These are phyloP conservation scores for Nakataea oryzae DNA, from an alignment of 2,329 filamentous ascomycete species.

Conservation along the genomic window DNA sequence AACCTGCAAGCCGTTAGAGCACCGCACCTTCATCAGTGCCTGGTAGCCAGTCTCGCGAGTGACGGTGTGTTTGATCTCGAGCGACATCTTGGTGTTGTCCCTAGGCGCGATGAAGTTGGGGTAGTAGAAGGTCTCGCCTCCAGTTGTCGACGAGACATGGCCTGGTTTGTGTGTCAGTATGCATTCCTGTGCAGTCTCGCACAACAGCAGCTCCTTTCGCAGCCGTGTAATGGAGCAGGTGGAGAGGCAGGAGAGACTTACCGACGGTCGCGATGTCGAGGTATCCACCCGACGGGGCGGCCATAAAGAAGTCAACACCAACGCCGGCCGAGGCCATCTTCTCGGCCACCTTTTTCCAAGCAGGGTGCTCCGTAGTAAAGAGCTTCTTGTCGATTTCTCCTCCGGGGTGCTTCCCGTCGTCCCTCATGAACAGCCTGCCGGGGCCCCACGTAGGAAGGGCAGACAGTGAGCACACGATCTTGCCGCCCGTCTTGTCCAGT, in stretches of 20 bases:
- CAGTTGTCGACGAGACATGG: constrained; percentile 78
- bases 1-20: constrained; percentile 91
- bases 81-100: constrained; percentile 72
- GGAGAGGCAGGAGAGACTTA: constrained; percentile 26
- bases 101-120: constrained; percentile 88
- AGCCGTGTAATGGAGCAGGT: not conserved
- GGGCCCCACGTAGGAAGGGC: constrained; percentile 89
- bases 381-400: constrained; percentile 89
- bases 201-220: not conserved
- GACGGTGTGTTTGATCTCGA: constrained; percentile 78
- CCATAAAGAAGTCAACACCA: constrained; percentile 90
- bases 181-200: not conserved
- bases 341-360: constrained; percentile 75
- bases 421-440: constrained; percentile 72
- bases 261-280: constrained; percentile 88
- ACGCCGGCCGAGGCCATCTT: constrained; percentile 82
- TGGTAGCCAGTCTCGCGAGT: constrained; percentile 90
- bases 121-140: constrained; percentile 93
- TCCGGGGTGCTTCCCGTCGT: constrained; percentile 76
- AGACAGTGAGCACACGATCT: constrained; percentile 78
- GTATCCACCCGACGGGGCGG: constrained; percentile 81
- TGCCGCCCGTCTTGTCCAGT: constrained; percentile 78
- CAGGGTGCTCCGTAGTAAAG: constrained; percentile 79
- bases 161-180: constrained; percentile 31
- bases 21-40: constrained; percentile 95